Percentiles rank a stretch among this genome's conserved stretches.
phyloP scores from a whole-genome alignment of 352 stramenopile species.

The Lagenidium sp. region DNA sequence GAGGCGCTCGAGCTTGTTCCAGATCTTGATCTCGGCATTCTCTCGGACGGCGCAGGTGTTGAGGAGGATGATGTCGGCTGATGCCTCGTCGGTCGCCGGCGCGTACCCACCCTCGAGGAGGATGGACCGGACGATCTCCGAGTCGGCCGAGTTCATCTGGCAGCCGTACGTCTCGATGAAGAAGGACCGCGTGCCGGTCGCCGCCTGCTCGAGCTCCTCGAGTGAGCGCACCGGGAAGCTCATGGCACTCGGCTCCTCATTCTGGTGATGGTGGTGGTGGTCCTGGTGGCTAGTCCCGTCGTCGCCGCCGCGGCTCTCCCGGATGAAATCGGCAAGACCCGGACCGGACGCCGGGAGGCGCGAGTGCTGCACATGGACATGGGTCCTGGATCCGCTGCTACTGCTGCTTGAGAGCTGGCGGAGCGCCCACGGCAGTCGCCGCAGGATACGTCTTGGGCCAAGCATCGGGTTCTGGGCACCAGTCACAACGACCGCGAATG shows the following conservation, averaged over 20 bases:
- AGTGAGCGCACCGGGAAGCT: constrained; percentile 63
- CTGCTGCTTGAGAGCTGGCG: constrained; percentile 21
- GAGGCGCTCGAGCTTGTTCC: constrained; percentile 74
- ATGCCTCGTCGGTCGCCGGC: constrained; percentile 43
- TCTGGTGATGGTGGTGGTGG: constrained; percentile 19
- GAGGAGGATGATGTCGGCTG: constrained; percentile 93
- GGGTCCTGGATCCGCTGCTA: not conserved
- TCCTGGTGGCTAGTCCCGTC: too few relatives aligned
- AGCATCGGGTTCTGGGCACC: too few relatives aligned
- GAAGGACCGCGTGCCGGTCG: constrained; percentile 31
- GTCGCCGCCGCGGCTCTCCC: constrained; percentile 23
- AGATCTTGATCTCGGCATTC: constrained; percentile 95
- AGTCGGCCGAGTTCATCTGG: constrained; percentile 99
- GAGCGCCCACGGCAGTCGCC: constrained; percentile 4
- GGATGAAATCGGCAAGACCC: constrained; percentile 66
- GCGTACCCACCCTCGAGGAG: constrained; percentile 74
- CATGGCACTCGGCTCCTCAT: constrained; percentile 57
- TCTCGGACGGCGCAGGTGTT: constrained; percentile 99
- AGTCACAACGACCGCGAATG: too few relatives aligned
- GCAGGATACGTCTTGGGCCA: not conserved
- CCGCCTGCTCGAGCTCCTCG: constrained; percentile 36
- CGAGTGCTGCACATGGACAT: constrained; percentile 29
- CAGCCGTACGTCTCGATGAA: constrained; percentile 96
- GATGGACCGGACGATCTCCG: constrained; percentile 95
- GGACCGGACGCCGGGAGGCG: constrained; percentile 33